These are phyloP conservation scores for Trichocladium uniseriatum DNA, from an alignment of 495 filamentous ascomycete species.

Conservation along the genomic window DNA sequence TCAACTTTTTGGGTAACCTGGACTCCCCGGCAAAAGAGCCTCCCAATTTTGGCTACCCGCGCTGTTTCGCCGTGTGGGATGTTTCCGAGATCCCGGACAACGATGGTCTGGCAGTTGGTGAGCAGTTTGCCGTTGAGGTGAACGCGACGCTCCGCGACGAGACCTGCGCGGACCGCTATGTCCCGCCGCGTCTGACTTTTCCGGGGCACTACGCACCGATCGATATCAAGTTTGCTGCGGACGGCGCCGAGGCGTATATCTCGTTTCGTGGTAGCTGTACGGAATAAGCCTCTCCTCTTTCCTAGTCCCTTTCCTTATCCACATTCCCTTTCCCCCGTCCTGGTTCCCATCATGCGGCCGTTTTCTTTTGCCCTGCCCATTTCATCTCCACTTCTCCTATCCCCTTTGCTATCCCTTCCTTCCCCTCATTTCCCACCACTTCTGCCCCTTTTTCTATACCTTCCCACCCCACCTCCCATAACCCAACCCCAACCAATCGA, in stretches of 20 bases:
- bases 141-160: slow-evolving; percentile 39
- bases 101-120: slow-evolving; percentile 36
- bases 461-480: no score
- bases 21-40: slow-evolving; percentile 32
- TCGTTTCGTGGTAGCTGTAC: slow-evolving; percentile 48
- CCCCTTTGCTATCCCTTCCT: no score
- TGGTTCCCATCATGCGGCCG: no score
- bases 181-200: slow-evolving; percentile 41
- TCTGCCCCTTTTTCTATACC: background rate
- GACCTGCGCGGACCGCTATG: slow-evolving; percentile 30
- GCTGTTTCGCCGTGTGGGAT: slow-evolving; percentile 54
- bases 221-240: slow-evolving; percentile 40
- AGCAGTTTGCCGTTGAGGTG: slow-evolving; percentile 39
- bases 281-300: slow-evolving; percentile 1
- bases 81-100: slow-evolving; percentile 42
- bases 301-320: no score
- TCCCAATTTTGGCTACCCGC: slow-evolving; percentile 56
- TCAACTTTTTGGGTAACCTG: slow-evolving; percentile 56
- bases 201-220: slow-evolving; percentile 47
- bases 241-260: slow-evolving; percentile 37
- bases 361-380: no score
- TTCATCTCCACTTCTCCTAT: no score
- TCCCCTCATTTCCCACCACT: background rate
- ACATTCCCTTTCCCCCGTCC: no score
- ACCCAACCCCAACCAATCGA: no score